phyloP scores from a whole-genome alignment of 1,139 yeast genomes.

The Candida sojae region DNA sequence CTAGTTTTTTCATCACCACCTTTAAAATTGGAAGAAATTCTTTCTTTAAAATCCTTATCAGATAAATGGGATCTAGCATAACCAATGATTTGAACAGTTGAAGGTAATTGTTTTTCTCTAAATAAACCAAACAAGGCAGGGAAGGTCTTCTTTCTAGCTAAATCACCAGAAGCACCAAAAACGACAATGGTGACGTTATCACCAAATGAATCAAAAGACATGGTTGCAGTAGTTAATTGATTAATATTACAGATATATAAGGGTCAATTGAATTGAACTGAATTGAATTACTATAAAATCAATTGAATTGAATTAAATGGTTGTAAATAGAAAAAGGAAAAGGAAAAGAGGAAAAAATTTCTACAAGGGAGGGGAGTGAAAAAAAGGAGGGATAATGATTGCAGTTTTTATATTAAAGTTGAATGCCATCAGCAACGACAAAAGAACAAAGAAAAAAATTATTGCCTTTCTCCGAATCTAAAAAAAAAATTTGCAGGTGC shows the following conservation, averaged over 20 bases:
- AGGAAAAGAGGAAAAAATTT: too few species aligned
- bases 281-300: not conserved
- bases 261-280: not conserved
- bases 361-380: not conserved
- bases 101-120: constrained; percentile 79
- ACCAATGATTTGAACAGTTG: constrained; percentile 74
- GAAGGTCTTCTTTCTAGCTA: constrained; percentile 94
- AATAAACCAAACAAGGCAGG: constrained; percentile 74
- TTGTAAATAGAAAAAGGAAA: not conserved
- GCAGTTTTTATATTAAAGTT: not conserved
- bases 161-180: constrained; percentile 96
- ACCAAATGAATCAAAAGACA: constrained; percentile 38
- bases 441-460: not conserved
- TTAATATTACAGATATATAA: not conserved
- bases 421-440: too few species aligned
- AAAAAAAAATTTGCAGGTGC: not conserved
- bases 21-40: constrained; percentile 70
- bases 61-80: constrained; percentile 84
- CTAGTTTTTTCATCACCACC: constrained; percentile 49
- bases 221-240: not conserved
- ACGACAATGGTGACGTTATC: constrained; percentile 76
- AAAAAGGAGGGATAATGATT: not conserved
- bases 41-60: constrained; percentile 63
- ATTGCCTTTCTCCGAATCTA: not conserved
- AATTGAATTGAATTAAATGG: not conserved